Percentiles rank a stretch among this genome's conserved stretches.
These are phyloP conservation scores for Schrenkiella parvula DNA, from an alignment of 345 rosid species.

Conservation along the genomic window DNA sequence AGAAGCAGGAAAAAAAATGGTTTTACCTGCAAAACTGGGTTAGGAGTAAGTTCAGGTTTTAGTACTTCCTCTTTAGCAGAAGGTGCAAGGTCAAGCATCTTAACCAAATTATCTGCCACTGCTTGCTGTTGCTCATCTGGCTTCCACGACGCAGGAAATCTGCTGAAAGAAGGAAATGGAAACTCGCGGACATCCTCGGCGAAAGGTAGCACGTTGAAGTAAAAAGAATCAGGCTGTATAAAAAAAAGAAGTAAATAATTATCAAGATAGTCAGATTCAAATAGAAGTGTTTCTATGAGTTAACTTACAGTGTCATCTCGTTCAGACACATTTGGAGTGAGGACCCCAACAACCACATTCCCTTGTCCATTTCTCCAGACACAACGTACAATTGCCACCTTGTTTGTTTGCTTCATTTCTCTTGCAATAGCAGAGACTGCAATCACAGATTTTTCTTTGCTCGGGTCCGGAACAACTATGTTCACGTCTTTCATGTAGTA, in stretches of 20 bases:
- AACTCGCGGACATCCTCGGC: conserved; percentile 91
- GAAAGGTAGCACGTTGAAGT: conserved; percentile 82
- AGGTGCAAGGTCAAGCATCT: conserved; percentile 82
- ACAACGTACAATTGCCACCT: conserved; percentile 83
- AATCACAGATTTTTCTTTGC: conserved; percentile 51
- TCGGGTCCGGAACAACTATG: conserved; percentile 77
- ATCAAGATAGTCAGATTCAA: conserved; percentile 8
- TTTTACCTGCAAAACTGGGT: conserved; percentile 79
- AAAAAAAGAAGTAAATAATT: conserved; percentile 2
- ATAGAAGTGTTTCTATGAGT: conserved; percentile 1
- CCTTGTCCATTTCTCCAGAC: conserved; percentile 92
- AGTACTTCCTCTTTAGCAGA: conserved; percentile 57
- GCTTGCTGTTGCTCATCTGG: conserved; percentile 80
- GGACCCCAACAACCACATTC: conserved; percentile 68
- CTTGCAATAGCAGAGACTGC: conserved; percentile 85
- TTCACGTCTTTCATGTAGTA: conserved; percentile 93
- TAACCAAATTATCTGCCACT: conserved; percentile 75
- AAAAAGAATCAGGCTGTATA: conserved; percentile 85
- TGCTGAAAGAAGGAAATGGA: conserved; percentile 78
- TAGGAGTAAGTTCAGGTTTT: conserved; percentile 78
- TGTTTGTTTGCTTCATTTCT: conserved; percentile 77
- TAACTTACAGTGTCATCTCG: conserved; percentile 59
- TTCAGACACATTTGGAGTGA: conserved; percentile 73
- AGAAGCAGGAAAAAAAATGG: not conserved
- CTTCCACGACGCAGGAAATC: conserved; percentile 60